Evolutionary conservation across 495 filamentous ascomycete species (phyloP).

Genomic region (Hypoxylon subgilvum): DNA sequence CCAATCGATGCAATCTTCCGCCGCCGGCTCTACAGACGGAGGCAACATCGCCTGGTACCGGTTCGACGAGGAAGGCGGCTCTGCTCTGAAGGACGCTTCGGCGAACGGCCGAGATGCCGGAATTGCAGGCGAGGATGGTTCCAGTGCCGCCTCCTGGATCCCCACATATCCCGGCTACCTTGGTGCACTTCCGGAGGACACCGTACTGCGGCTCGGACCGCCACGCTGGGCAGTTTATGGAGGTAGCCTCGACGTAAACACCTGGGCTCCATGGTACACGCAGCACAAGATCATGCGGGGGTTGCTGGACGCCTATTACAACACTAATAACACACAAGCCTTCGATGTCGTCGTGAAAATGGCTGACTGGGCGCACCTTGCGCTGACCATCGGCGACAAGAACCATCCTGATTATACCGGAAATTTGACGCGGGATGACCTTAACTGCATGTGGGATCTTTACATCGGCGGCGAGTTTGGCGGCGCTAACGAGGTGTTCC

Average conservation of each 20-base stretch:
- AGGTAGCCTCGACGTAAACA: slow-evolving; percentile 16
- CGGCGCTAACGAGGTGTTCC: slow-evolving; percentile 42
- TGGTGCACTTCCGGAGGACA: slow-evolving; percentile 33
- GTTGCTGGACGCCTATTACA: slow-evolving; percentile 33
- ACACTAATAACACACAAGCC: slow-evolving; percentile 30
- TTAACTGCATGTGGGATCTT: slow-evolving; percentile 38
- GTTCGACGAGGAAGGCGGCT: too few relatives aligned
- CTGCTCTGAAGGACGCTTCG: too few relatives aligned
- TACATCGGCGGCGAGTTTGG: slow-evolving; percentile 37
- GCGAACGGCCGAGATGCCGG: too few relatives aligned
- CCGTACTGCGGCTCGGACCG: slow-evolving; percentile 30
- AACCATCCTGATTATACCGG: slow-evolving; percentile 28
- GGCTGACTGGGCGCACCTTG: slow-evolving; percentile 36
- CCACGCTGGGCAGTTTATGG: slow-evolving; percentile 35
- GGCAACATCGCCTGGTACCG: too few relatives aligned
- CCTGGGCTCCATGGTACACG: slow-evolving; percentile 35
- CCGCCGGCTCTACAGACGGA: too few relatives aligned
- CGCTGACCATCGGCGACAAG: slow-evolving; percentile 33
- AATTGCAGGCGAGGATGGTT: neutral
- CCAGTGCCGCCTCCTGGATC: slow-evolving; percentile 20
- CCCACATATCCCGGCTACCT: slow-evolving; percentile 32
- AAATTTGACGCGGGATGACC: slow-evolving; percentile 31
- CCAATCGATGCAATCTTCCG: too few relatives aligned
- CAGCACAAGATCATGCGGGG: slow-evolving; percentile 37
- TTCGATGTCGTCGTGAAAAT: slow-evolving; percentile 22